Base-by-base conservation (phyloP, 345 rosid genomes). In the Gossypium turneri region DNA sequence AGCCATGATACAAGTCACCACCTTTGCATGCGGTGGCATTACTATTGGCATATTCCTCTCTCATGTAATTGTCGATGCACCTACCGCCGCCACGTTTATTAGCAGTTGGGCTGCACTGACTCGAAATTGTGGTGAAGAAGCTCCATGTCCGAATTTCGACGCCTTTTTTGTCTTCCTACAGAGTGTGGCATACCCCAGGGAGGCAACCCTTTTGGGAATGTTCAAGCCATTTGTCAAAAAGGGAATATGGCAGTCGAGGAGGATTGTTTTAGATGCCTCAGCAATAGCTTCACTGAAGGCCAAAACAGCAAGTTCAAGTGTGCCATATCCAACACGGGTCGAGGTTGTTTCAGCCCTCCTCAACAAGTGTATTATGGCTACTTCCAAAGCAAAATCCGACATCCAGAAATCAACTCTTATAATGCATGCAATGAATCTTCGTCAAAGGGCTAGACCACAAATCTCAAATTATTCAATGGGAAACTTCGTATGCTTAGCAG, bases 11-110 rank as follows among this genome's bases (percentile, higher is more conserved):
- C 82, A 83, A 56, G 82, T 70, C 4, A 84, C 75, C 70, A 53
- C 53, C 73, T 84, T 84, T 48, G 58, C 65, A 11, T 77, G 86
- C 16, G 81, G 82, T 7, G 82, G 82, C 22, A 0, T 84, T 29
- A 81, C 71, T 12, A 50, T 79, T 16, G 81, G 78, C 9, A 6
- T 52, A 47, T 25, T 61, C 2, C 12, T 84, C 9, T 76, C 0
- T 84, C 86, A 81, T 45, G 60, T 74, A 69, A 7, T 79, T 3
- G 61, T 44, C 1, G 82, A 81, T 45, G 86, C 74, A 45, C 53
- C 75, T 11, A 51, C 83, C 0, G 38, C 73, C 1, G 48, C 25
- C 2, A 8, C 70, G 9, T 79, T 82, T 70, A 17, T 79, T 70
- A 79, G 44, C 15, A 34, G 68, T 72, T 81, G 87, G 69, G 72